Evolutionary conservation across 352 stramenopile species (phyloP), one percentile per base, ranked within the genome.

Genomic region (Phytopythium vexans): DNA sequence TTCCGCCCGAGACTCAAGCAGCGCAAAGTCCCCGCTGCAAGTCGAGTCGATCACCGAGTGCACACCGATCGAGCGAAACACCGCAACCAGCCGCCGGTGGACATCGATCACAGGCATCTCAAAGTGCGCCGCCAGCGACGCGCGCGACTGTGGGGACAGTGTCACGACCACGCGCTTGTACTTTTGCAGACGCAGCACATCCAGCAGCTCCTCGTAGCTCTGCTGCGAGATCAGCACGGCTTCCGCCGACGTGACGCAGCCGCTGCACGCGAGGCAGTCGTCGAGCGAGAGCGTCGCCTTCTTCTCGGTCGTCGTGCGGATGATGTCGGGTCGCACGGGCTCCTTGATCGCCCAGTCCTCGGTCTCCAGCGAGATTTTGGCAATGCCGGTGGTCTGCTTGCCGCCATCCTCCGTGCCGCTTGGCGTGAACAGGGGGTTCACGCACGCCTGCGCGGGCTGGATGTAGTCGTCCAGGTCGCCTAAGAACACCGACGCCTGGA

Each of bases 211-310:
- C 53, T 91, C 74, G 41, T 71, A 94, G 69, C 97, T 97, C 65
- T 98, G 93, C 62, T 98, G 88, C 46, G 96, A 96, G 68, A 99
- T 94, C 10, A 99, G 74, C n/a, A 99, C 94, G n/a, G 95, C 96
- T 78, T 99, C 96, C 2, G 96, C 94, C n/a, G 95, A 98, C 50
- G 96, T 99, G 46, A 99, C 94, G 64, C 96, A 99, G 50, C 96
- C 96, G 27, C 86, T 97, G 76, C 96, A 99, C 1, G 96, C 96
- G 39, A 99, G 88, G 59, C 96, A 99, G 74, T 99, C 96, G 38
- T 96, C 92, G 21, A 99, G 82, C 45, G 94, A 98, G 42, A 98
- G 95, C 8, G 87, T 96, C 6, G 92, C 92, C 47, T 95, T 94
- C 62, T 96, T 77, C 52, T 88, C 64, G 37, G 63, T 70, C 8